A percentile compares a stretch with the other conserved stretches of the same genome.
These are phyloP conservation scores for Diaporthe amygdali DNA, from an alignment of 2,329 filamentous ascomycete genomes.

Conservation along the genomic window DNA sequence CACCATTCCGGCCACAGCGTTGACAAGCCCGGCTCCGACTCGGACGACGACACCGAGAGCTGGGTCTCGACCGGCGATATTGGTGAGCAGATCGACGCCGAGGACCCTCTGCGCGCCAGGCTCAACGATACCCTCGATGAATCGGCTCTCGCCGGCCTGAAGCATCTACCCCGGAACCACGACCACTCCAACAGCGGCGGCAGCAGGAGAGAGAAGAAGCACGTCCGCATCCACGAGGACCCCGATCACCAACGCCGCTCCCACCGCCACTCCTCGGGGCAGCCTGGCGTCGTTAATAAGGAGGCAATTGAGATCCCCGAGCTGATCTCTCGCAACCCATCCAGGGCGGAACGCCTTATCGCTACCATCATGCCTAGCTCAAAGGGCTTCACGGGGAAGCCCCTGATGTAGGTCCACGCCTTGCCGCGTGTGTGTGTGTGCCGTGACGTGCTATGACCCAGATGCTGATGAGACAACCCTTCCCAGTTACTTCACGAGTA, in stretches of 20 bases:
- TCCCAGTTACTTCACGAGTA: constrained; percentile 88
- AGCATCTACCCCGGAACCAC: constrained; percentile 49
- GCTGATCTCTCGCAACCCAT: constrained; percentile 66
- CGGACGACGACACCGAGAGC: constrained; percentile 60
- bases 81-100: constrained; percentile 85
- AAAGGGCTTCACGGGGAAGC: constrained; percentile 92
- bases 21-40: constrained; percentile 63
- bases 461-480: constrained; percentile 1
- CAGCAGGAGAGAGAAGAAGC: constrained; percentile 56
- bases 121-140: constrained; percentile 71
- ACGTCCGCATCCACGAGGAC: constrained; percentile 67
- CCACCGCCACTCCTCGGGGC: constrained; percentile 36
- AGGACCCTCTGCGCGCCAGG: constrained; percentile 79
- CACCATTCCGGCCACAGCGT: constrained; percentile 52
- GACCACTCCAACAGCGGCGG: constrained; percentile 30
- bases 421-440: constrained; percentile 8
- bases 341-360: constrained; percentile 72
- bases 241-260: constrained; percentile 25
- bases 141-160: constrained; percentile 58
- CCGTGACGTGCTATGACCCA: not conserved
- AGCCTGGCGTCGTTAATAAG: constrained; percentile 59
- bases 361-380: constrained; percentile 87
- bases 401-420: constrained; percentile 75
- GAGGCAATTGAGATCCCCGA: constrained; percentile 85
- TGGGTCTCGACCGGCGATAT: constrained; percentile 97